phyloP scores from a whole-genome alignment of 768 basidiomycete species.

The Phlebiopsis flavidoalba region DNA sequence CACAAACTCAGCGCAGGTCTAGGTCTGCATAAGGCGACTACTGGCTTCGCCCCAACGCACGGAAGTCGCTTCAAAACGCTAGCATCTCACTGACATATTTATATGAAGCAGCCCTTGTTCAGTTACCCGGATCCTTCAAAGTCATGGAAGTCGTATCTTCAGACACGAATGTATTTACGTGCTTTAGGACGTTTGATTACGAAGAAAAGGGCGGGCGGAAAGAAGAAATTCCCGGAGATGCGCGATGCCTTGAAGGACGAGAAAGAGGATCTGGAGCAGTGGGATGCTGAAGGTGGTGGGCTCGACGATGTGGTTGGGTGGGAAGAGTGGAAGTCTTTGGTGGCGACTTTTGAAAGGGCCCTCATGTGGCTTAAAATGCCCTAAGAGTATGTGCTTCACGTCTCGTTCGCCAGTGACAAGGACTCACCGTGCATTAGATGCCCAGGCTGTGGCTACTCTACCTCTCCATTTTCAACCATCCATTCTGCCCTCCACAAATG shows the following conservation, averaged over 20 bases:
- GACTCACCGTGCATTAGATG: conserved; percentile 43
- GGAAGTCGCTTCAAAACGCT: conserved; percentile 79
- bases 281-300: conserved; percentile 83
- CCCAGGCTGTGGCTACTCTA: conserved; percentile 95
- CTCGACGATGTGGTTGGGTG: conserved; percentile 89
- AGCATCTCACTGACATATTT: conserved; percentile 82
- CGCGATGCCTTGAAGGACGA: conserved; percentile 87
- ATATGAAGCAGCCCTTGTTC: conserved; percentile 86
- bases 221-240: conserved; percentile 90
- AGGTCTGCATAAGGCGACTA: no score
- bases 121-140: conserved; percentile 92
- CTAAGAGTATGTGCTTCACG: conserved; percentile 49
- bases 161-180: conserved; percentile 81
- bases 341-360: conserved; percentile 87
- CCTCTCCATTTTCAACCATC: conserved; percentile 84
- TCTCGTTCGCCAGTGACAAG: not conserved
- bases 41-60: conserved; percentile 64
- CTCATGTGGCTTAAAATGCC: conserved; percentile 96
- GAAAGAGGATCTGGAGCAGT: conserved; percentile 70
- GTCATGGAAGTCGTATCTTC: conserved; percentile 91
- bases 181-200: conserved; percentile 65
- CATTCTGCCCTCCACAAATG: conserved; percentile 77
- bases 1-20: no score
- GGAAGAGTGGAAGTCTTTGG: conserved; percentile 90
- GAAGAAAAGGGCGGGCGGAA: conserved; percentile 78